phyloP scores from a whole-genome alignment of 306 rosid genomes.

The Gleditsia sinensis region DNA sequence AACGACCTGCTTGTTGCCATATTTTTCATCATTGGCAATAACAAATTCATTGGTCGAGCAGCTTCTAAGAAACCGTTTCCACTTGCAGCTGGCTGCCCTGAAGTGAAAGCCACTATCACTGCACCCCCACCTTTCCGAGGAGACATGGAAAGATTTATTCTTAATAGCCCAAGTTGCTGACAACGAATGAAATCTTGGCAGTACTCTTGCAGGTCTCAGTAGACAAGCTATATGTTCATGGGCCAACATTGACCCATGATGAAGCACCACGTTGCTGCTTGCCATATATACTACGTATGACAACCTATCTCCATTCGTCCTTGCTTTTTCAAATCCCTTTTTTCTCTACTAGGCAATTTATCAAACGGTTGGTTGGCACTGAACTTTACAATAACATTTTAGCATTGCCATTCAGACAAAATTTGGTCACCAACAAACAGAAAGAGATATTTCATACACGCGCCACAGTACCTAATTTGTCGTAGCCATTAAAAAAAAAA shows the following conservation, averaged over 20 bases:
- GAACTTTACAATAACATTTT: neutral
- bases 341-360: conserved; percentile 33
- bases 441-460: neutral
- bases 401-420: neutral
- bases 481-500: neutral
- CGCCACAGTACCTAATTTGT: neutral
- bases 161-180: conserved; percentile 36
- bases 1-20: conserved; percentile 75
- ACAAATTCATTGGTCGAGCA: conserved; percentile 59
- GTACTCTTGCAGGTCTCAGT: conserved; percentile 26
- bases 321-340: neutral
- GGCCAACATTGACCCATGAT: conserved; percentile 45
- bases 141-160: conserved; percentile 16
- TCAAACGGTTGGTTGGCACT: conserved; percentile 49
- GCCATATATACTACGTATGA: conserved; percentile 30
- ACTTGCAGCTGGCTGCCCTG: conserved; percentile 34
- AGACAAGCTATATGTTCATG: conserved; percentile 34
- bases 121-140: conserved; percentile 33
- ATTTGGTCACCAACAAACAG: neutral
- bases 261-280: conserved; percentile 45
- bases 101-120: conserved; percentile 24
- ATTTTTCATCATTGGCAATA: conserved; percentile 54
- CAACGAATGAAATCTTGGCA: conserved; percentile 31
- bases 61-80: conserved; percentile 38
- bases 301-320: neutral